phyloP scores from a whole-genome alignment of 352 stramenopile genomes.

The Pythium guiyangense region DNA sequence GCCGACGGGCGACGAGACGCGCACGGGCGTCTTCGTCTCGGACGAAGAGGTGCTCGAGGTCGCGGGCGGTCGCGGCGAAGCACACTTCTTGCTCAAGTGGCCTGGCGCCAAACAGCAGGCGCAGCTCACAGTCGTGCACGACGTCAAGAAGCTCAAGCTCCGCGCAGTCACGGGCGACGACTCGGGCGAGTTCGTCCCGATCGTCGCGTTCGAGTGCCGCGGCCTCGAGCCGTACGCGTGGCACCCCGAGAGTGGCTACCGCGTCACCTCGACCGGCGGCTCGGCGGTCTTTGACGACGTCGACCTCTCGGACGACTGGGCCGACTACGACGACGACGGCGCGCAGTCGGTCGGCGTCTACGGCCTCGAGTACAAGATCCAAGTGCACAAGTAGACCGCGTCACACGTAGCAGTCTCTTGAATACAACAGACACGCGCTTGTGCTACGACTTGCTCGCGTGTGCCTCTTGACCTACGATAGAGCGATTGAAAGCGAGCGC shows the following conservation, averaged over 20 bases:
- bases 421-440: not conserved
- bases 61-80: slow-evolving; percentile 62
- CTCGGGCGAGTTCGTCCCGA: slow-evolving; percentile 70
- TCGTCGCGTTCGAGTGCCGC: slow-evolving; percentile 86
- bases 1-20: slow-evolving; percentile 66
- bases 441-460: too few relatives aligned
- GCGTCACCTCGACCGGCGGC: slow-evolving; percentile 48
- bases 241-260: slow-evolving; percentile 78
- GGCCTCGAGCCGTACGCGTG: slow-evolving; percentile 78
- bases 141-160: slow-evolving; percentile 82
- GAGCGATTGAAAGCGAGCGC: not conserved
- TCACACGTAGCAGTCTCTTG: not conserved
- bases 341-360: slow-evolving; percentile 76
- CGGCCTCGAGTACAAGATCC: slow-evolving; percentile 76
- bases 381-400: slow-evolving; percentile 60
- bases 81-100: slow-evolving; percentile 86
- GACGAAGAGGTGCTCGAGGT: slow-evolving; percentile 77
- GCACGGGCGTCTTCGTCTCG: slow-evolving; percentile 75
- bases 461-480: too few relatives aligned
- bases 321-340: slow-evolving; percentile 82
- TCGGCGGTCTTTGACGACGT: slow-evolving; percentile 75
- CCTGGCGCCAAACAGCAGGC: slow-evolving; percentile 73
- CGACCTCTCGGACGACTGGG: slow-evolving; percentile 81
- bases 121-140: slow-evolving; percentile 78
- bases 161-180: slow-evolving; percentile 47